Percentiles rank a stretch among this genome's conserved stretches.
phyloP scores from a whole-genome alignment of 2,329 filamentous ascomycete genomes.

The Aspergillus sp. region DNA sequence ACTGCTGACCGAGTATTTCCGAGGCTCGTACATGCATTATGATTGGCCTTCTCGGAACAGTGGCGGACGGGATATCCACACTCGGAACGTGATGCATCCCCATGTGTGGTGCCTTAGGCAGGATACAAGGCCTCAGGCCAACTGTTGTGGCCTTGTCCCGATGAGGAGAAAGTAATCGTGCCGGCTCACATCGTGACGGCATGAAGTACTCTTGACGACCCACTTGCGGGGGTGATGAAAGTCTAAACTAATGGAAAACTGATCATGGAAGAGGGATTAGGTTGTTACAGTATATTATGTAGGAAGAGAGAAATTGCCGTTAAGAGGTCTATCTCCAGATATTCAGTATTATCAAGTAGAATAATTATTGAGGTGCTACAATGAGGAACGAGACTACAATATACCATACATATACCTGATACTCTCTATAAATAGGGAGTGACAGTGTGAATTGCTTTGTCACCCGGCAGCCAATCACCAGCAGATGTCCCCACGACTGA shows the following conservation, averaged over 20 bases:
- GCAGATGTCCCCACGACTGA: not conserved
- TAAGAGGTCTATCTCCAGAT: not conserved
- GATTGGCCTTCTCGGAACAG: conserved; percentile 20
- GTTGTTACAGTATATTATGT: too few relatives aligned
- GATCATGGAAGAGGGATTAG: too few relatives aligned
- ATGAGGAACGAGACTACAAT: too few relatives aligned
- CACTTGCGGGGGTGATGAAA: not conserved
- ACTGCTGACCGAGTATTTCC: conserved; percentile 10
- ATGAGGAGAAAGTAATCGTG: too few relatives aligned
- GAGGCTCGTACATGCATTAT: not conserved
- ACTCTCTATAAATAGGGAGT: too few relatives aligned
- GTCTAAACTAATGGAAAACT: conserved; percentile 5
- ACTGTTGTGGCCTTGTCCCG: not conserved
- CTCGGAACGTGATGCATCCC: not conserved
- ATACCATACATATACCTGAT: too few relatives aligned
- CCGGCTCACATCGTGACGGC: not conserved
- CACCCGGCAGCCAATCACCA: not conserved
- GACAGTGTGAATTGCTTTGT: not conserved
- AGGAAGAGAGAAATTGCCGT: too few relatives aligned
- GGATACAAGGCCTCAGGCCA: not conserved
- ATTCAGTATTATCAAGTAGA: not conserved
- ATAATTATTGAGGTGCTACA: too few relatives aligned
- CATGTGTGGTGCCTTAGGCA: too few relatives aligned
- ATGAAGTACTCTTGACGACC: not conserved
- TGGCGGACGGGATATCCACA: not conserved